These are phyloP conservation scores for Vitis hybrid DNA, from an alignment of 177 flowering plant species.

Conservation along the genomic window DNA sequence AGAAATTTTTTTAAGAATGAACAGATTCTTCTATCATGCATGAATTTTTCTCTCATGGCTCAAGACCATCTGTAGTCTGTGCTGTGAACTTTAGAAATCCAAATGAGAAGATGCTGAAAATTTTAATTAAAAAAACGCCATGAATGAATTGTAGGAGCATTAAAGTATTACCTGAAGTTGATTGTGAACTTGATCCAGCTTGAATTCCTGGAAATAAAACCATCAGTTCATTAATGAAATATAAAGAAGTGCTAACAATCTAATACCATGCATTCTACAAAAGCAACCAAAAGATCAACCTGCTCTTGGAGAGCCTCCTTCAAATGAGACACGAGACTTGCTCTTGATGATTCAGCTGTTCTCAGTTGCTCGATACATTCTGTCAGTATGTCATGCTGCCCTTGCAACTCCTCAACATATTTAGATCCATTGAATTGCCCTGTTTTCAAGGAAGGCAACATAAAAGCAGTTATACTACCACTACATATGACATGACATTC, in stretches of 20 bases:
- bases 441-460: slow-evolving; percentile 33
- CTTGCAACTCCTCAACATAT: slow-evolving; percentile 62
- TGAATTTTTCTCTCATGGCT: too few species aligned
- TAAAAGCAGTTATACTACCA: too few species aligned
- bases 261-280: neutral
- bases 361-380: slow-evolving; percentile 73
- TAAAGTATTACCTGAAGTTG: slow-evolving; percentile 67
- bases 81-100: neutral
- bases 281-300: slow-evolving; percentile 38
- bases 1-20: too few species aligned
- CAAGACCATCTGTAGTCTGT: too few species aligned
- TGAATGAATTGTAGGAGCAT: neutral
- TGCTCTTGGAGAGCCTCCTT: slow-evolving; percentile 87
- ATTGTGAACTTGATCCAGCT: slow-evolving; percentile 67
- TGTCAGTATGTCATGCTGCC: slow-evolving; percentile 58
- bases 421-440: slow-evolving; percentile 41
- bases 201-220: slow-evolving; percentile 62
- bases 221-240: neutral
- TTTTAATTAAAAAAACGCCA: too few species aligned
- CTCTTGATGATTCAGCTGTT: slow-evolving; percentile 64
- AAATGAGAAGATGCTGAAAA: neutral
- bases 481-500: too few species aligned
- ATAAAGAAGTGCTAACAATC: neutral
- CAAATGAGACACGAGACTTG: slow-evolving; percentile 64
- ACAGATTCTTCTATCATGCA: too few species aligned